phyloP scores from a whole-genome alignment of 768 basidiomycete species.

The Phylloporus sp. region DNA sequence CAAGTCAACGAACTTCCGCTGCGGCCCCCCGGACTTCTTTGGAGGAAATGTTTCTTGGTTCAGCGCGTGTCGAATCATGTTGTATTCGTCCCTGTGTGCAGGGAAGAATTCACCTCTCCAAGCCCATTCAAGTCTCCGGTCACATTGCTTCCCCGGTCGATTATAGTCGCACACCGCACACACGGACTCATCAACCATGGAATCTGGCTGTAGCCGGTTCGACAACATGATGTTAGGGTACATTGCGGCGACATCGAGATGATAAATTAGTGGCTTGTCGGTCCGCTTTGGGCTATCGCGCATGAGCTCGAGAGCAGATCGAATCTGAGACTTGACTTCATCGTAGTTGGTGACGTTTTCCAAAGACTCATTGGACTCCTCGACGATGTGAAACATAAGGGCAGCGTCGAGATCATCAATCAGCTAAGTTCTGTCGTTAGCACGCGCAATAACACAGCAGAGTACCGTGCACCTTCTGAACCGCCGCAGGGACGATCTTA shows the following conservation, averaged over 20 bases:
- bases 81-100: conserved; percentile 93
- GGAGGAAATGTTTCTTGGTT: conserved; percentile 93
- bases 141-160: conserved; percentile 91
- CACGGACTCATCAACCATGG: conserved; percentile 92
- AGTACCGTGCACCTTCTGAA: conserved; percentile 61
- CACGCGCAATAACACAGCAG: not conserved
- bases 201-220: conserved; percentile 96
- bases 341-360: conserved; percentile 93
- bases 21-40: conserved; percentile 65
- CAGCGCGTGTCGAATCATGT: conserved; percentile 97
- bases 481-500: conserved; percentile 86
- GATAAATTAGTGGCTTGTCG: conserved; percentile 96
- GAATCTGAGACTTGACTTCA: conserved; percentile 80
- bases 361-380: conserved; percentile 76
- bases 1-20: conserved; percentile 81
- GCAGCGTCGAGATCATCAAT: conserved; percentile 94
- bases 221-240: conserved; percentile 99
- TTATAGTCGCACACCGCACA: conserved; percentile 99
- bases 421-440: conserved; percentile 47
- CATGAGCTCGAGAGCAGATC: conserved; percentile 75
- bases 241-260: conserved; percentile 99
- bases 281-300: conserved; percentile 86
- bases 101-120: conserved; percentile 99
- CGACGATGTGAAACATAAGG: conserved; percentile 79
- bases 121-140: conserved; percentile 92